These are phyloP conservation scores for Hypholoma sublateritium DNA, from an alignment of 768 basidiomycete genomes.

Conservation along the genomic window DNA sequence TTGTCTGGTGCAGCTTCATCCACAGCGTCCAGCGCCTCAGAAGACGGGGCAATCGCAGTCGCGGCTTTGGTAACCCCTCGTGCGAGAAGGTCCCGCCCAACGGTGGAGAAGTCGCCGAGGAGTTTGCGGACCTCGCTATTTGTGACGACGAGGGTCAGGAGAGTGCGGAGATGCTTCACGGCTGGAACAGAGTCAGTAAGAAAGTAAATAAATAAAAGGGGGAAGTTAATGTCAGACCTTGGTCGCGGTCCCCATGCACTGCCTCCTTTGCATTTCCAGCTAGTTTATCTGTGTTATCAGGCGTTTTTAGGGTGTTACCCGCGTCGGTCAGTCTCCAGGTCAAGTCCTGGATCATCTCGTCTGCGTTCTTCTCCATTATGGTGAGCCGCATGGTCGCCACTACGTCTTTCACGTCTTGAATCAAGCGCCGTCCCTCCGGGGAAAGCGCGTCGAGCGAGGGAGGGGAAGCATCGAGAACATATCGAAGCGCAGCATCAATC, in stretches of 20 bases:
- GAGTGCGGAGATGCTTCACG: constrained; percentile 82
- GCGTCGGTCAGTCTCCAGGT: constrained; percentile 75
- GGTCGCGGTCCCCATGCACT: constrained; percentile 53
- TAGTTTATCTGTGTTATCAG: constrained; percentile 15
- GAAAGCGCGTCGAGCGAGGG: constrained; percentile 69
- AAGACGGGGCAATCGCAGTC: constrained; percentile 60
- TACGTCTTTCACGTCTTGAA: constrained; percentile 78
- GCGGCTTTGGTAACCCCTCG: constrained; percentile 72
- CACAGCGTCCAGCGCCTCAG: constrained; percentile 60
- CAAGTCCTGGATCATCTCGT: constrained; percentile 92
- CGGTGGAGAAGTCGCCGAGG: constrained; percentile 70
- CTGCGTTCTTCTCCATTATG: constrained; percentile 82
- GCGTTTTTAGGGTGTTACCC: constrained; percentile 21
- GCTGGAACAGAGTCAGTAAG: constrained; percentile 39
- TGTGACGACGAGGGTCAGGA: constrained; percentile 83
- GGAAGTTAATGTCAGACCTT: constrained; percentile 42
- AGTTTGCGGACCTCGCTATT: constrained; percentile 94
- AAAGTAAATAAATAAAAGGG: constrained; percentile 7
- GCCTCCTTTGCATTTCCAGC: constrained; percentile 62
- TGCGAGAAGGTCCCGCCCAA: constrained; percentile 84
- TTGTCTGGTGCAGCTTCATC: constrained; percentile 70
- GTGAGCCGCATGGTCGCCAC: constrained; percentile 71
- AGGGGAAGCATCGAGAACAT: constrained; percentile 58
- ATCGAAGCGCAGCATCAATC: constrained; percentile 70
- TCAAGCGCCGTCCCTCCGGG: constrained; percentile 71